Evolutionary conservation across 306 rosid species (phyloP), one percentile per base, ranked within the genome.

Genomic region (Cucumis sativus): DNA sequence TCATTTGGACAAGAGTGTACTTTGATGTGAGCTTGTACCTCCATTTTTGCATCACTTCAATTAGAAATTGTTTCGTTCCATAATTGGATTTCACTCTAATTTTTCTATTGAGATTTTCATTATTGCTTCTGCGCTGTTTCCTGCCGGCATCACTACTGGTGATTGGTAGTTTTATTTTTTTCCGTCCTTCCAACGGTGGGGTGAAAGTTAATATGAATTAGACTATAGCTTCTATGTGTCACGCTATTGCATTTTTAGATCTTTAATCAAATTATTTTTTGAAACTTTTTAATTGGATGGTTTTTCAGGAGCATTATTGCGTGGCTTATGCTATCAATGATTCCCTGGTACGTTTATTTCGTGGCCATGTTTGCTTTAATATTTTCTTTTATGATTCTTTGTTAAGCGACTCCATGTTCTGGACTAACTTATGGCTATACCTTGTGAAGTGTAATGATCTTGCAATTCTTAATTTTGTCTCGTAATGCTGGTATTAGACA

Each of bases 241-340:
- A 52, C 37, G 43, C 47, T 60, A 33, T 79, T 73, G 57, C 16
- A 10, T 25, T 33, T 52, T 37, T n/a, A 25, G 39, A 11, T 40
- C 72, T 66, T 63, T 6, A 16, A 41, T 82, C 85, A 47, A 73
- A 77, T 33, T 59, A 75, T 56, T 81, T 72, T 74, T 61, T 49
- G 12, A 43, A 59, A 21, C 73, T n/a, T 59, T 15, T 6, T 41
- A 21, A 41, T 76, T 45, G 60, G 69, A 62, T 88, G 85, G 78
- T 79, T 91, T 91, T 88, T 82, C 97, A 95, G 98, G 96, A 95
- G 89, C 98, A 95, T 83, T 95, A 95, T 83, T 95, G 98, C 77
- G 96, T 92, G 88, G 93, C 96, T 80, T 85, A 86, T 89, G 95
- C 96, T 79, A 84, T 90, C 91, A 92, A 90, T 79, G 97, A 94